These are phyloP conservation scores for Conticribra weissflogii DNA, from an alignment of 108 stramenopile genomes.

Conservation along the genomic window DNA sequence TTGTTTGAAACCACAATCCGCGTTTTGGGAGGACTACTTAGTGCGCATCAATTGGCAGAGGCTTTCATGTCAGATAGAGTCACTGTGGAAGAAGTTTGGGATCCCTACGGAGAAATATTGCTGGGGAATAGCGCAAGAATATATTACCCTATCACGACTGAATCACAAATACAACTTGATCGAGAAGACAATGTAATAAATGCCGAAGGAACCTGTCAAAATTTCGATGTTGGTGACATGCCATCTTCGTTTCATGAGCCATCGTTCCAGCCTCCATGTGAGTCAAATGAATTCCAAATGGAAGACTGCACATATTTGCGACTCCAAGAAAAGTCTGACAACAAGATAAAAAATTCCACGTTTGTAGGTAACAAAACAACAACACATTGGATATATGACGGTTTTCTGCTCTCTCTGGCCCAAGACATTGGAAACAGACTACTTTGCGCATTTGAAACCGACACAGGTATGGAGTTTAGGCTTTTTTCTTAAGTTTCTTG, in stretches of 20 bases:
- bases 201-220: neutral
- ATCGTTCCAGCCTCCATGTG: slow-evolving; percentile 1
- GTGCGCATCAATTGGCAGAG: slow-evolving; percentile 84
- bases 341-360: slow-evolving; percentile 6
- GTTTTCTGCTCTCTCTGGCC: slow-evolving; percentile 74
- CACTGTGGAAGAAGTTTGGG: slow-evolving; percentile 51
- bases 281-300: neutral
- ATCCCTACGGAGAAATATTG: slow-evolving; percentile 40
- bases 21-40: slow-evolving; percentile 90
- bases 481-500: neutral
- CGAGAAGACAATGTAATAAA: neutral
- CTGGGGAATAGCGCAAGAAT: slow-evolving; percentile 16
- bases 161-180: slow-evolving; percentile 1
- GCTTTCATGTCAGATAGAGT: slow-evolving; percentile 55
- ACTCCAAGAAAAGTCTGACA: neutral
- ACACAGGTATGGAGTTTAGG: slow-evolving; percentile 54
- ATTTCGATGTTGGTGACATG: slow-evolving; percentile 10
- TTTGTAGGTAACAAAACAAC: slow-evolving; percentile 7
- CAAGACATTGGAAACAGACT: slow-evolving; percentile 84
- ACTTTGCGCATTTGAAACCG: slow-evolving; percentile 85
- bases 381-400: slow-evolving; percentile 74
- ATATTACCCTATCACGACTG: neutral
- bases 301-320: neutral
- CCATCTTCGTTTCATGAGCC: slow-evolving; percentile 13
- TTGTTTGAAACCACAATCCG: slow-evolving; percentile 96